Evolutionary conservation across 345 rosid species (phyloP).

Genomic region (Nephelium lappaceum): DNA sequence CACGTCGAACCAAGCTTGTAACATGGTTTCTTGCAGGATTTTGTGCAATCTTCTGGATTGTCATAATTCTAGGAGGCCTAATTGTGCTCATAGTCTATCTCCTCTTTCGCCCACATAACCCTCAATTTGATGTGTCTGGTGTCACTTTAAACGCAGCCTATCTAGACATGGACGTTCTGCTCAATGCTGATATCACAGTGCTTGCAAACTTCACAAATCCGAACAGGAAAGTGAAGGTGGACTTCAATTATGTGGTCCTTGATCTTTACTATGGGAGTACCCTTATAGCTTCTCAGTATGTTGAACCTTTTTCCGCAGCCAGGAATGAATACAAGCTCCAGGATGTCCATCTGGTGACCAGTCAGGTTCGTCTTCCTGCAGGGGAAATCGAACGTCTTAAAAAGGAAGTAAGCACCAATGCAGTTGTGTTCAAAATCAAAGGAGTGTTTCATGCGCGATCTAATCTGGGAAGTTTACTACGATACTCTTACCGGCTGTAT

Average conservation of each 20-base stretch:
- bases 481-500: slow-evolving; percentile 74
- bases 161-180: slow-evolving; percentile 62
- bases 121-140: slow-evolving; percentile 57
- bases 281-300: slow-evolving; percentile 61
- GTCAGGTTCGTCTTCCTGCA: slow-evolving; percentile 67
- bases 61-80: slow-evolving; percentile 64
- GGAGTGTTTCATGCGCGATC: slow-evolving; percentile 76
- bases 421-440: slow-evolving; percentile 52
- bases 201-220: slow-evolving; percentile 91
- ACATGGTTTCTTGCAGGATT: slow-evolving; percentile 54
- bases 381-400: slow-evolving; percentile 50
- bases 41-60: slow-evolving; percentile 61
- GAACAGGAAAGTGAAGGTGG: slow-evolving; percentile 70
- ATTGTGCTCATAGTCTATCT: slow-evolving; percentile 74
- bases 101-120: slow-evolving; percentile 72
- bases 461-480: slow-evolving; percentile 56
- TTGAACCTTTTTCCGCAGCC: slow-evolving; percentile 68
- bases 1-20: slow-evolving; percentile 36
- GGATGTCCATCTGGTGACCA: slow-evolving; percentile 62
- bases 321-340: slow-evolving; percentile 46
- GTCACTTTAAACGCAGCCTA: slow-evolving; percentile 79
- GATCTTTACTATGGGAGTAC: slow-evolving; percentile 68
- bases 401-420: slow-evolving; percentile 52
- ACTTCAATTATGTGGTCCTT: slow-evolving; percentile 62
- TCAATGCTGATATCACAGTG: slow-evolving; percentile 67